Conservation (phyloP, 441 rosid genomes). For the Jatropha multifida region DNA sequence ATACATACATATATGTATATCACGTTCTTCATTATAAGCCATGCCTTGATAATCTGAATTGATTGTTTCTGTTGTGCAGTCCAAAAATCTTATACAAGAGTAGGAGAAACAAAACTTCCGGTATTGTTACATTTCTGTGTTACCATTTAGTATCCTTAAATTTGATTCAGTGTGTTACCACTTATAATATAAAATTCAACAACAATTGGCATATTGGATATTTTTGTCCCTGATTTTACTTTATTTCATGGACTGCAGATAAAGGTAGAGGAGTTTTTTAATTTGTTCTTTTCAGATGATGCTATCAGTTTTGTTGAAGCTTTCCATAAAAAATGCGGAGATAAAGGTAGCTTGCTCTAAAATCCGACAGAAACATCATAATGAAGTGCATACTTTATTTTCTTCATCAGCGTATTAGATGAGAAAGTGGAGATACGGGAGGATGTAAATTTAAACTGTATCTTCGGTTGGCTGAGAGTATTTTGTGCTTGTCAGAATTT, state of each 20-base stretch:
- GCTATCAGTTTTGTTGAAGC: conserved; percentile 61
- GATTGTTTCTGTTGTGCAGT: conserved; percentile 62
- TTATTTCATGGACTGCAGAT: conserved; percentile 52
- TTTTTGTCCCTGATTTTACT: conserved; percentile 16
- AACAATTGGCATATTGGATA: conserved; percentile 12
- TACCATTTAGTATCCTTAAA: conserved; percentile 16
- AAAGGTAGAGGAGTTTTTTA: conserved; percentile 76
- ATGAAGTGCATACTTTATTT: conserved; percentile 13
- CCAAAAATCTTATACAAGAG: conserved; percentile 56
- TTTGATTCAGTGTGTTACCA: conserved; percentile 14
- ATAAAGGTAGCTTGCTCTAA: conserved; percentile 66
- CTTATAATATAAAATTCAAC: conserved; percentile 3
- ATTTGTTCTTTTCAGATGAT: conserved; percentile 68
- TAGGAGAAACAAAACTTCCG: conserved; percentile 75
- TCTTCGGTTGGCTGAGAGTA: conserved; percentile 11
- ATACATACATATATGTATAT: background rate
- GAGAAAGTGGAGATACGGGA: conserved; percentile 4
- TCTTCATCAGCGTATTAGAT: conserved; percentile 13
- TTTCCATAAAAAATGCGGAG: conserved; percentile 81
- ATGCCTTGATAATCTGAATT: conserved; percentile 18
- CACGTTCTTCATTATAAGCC: conserved; percentile 8
- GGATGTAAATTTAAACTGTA: conserved; percentile 9
- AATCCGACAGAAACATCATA: conserved; percentile 19
- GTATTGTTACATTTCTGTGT: conserved; percentile 42
- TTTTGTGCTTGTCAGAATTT: conserved; percentile 57